Evolutionary conservation across 176 grass and related monocot species (phyloP), one percentile per base, ranked within the genome.

Genomic region (Oryza glumipatula): DNA sequence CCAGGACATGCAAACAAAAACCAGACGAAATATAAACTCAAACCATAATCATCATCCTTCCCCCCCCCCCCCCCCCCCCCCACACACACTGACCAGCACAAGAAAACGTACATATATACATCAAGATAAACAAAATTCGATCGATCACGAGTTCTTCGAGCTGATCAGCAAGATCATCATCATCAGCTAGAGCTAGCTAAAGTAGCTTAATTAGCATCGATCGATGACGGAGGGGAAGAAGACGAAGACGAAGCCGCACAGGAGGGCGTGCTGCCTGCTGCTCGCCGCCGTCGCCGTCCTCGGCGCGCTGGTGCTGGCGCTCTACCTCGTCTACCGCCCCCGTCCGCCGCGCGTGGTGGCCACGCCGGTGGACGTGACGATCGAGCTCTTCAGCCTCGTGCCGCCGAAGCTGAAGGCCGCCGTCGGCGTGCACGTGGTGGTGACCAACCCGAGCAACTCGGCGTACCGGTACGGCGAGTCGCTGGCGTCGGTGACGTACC

Each of bases 301-400:
- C 76, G 65, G 92, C 26, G 72, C 47, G 3, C 67, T 91, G 14
- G 24, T 88, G 3, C 65, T 94, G 1, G 72, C 77, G 67, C 44
- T 98, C 73, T 91, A 87, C 86, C 33, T 94, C 36, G 67, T 89
- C 19, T 93, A 94, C 90, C 91, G 84, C 3, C 88, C 90, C 6
- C 89, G 51, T 0, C 66, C 82, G 60, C 92, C 92, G 36, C 76
- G 86, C 10, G 80, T 94, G 46, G 24, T 87, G n/a, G 81, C 84
- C 33, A 86, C 86, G 68, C n/a, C 54, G 0, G 88, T 92, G 38
- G 82, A 87, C 46, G 2, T 94, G 36, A 13, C 9, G 23, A 4
- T 90, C 16, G 67, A 87, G n/a, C 70, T 89, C 17, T 63, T 94
- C 66, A 21, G 52, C 49, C 81, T 88, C 1, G 54, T 86, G 0